Conservation (phyloP, 1,284 basidiomycete species). For the Fomitiporia mediterranea region DNA sequence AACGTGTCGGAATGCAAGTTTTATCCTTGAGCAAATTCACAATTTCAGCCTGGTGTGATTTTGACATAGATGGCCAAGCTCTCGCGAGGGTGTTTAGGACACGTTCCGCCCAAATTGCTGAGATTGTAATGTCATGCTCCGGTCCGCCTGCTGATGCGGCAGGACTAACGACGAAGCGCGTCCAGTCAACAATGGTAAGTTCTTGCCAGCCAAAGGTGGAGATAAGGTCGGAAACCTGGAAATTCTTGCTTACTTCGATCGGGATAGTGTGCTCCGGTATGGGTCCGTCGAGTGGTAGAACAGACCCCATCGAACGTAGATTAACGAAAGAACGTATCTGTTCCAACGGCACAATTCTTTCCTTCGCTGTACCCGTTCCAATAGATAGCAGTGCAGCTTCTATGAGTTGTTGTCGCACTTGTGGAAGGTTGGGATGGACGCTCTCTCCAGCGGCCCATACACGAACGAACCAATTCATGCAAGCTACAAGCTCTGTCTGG, state of each 20-base stretch:
- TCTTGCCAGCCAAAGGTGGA: constrained; percentile 78
- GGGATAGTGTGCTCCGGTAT: constrained; percentile 79
- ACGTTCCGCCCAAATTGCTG: constrained; percentile 78
- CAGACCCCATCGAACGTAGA: constrained; percentile 48
- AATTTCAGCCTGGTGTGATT: constrained; percentile 54
- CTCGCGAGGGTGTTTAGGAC: constrained; percentile 71
- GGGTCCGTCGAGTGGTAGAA: constrained; percentile 80
- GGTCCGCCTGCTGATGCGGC: constrained; percentile 36
- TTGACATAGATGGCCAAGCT: constrained; percentile 71
- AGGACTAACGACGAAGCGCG: constrained; percentile 56
- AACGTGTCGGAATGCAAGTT: constrained; percentile 80
- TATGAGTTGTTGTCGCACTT: constrained; percentile 59
- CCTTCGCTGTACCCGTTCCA: constrained; percentile 36
- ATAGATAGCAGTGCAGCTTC: constrained; percentile 62
- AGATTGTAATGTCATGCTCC: constrained; percentile 65
- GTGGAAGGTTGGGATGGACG: constrained; percentile 35
- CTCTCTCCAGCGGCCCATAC: constrained; percentile 50
- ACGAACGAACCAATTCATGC: constrained; percentile 86
- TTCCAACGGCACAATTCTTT: constrained; percentile 64
- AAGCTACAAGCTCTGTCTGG: constrained; percentile 75
- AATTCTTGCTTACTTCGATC: constrained; percentile 58
- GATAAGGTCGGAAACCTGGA: constrained; percentile 53
- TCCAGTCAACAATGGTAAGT: constrained; percentile 74
- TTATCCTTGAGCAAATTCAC: constrained; percentile 54
- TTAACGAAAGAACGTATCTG: constrained; percentile 75